Percentiles rank a stretch among this genome's conserved stretches.
phyloP scores from a whole-genome alignment of 768 basidiomycete species.

The Tricholoma matsutake region DNA sequence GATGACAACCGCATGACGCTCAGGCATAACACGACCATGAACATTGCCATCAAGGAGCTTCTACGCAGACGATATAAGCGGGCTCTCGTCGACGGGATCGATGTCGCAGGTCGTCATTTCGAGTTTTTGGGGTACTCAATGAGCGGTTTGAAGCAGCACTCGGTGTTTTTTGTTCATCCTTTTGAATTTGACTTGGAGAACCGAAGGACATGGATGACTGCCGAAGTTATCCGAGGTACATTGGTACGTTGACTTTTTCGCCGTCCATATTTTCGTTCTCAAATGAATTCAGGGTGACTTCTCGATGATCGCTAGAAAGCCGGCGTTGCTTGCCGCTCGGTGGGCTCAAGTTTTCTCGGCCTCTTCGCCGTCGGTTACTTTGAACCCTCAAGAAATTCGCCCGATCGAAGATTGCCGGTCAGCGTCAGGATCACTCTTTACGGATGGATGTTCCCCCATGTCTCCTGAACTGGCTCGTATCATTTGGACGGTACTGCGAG shows the following conservation, averaged over 20 bases:
- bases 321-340: conserved; percentile 50
- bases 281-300: conserved; percentile 34
- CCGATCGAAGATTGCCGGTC: conserved; percentile 29
- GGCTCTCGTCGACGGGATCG: conserved; percentile 29
- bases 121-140: conserved; percentile 51
- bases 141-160: conserved; percentile 49
- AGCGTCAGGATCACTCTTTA: conserved; percentile 33
- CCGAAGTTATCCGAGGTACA: conserved; percentile 5
- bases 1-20: conserved; percentile 34
- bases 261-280: background rate
- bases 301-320: conserved; percentile 31
- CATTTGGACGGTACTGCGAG: conserved; percentile 36
- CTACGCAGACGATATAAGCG: conserved; percentile 33
- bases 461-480: conserved; percentile 32
- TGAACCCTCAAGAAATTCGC: conserved; percentile 33
- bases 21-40: background rate
- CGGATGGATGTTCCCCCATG: conserved; percentile 51
- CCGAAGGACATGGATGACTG: conserved; percentile 4
- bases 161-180: conserved; percentile 45
- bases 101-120: conserved; percentile 42
- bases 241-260: background rate
- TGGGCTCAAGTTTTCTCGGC: conserved; percentile 55
- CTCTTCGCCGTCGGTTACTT: conserved; percentile 43
- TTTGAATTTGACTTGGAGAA: conserved; percentile 23
- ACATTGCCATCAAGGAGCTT: conserved; percentile 20